Base-by-base conservation (phyloP, 805 yeast genomes). In the Jamesozyma gamospora region DNA sequence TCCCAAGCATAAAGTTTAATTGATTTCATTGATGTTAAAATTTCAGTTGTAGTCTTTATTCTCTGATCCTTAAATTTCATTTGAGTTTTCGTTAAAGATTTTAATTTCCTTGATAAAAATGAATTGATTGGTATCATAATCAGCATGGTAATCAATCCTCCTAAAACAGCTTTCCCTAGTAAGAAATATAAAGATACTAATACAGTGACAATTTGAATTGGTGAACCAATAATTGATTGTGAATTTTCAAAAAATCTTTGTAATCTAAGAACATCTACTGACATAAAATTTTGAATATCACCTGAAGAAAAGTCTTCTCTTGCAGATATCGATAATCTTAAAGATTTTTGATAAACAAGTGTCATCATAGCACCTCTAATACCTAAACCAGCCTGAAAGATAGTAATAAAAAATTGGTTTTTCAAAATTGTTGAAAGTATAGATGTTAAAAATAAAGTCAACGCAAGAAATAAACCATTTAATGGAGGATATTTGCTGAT, bases 1-100 rank as follows among this genome's bases (percentile, higher is more conserved):
- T 80, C 88, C 82, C 84, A 79, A 0, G 82, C 75, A 50, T 78
- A 80, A 21, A 80, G 59, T 50, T 80, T 80, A 47, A 80, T 74
- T 39, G 78, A 70, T 50, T 79, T 80, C 36, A 79, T 75, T 25
- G 78, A 69, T 29, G 68, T 66, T 36, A 80, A 55, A 11, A 80
- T 65, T 48, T 80, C 88, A 14, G 73, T 67, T n/a, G 76, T 73
- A 16, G 71, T 60, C 14, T 72, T 68, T 2, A 79, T 72, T 61
- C 88, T 67, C 17, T 60, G 59, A 53, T 80, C 87, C 45, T 77
- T 79, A 41, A 67, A 66, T 38, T 66, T 66, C 87, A 80, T 78
- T 49, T 77, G 81, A 4, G 65, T 63, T 41, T 71, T 72, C 46
- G 69, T 72, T 29, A 71, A 60, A 3, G 53, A 51, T 50, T 74